Evolutionary conservation across 345 rosid genomes (phyloP), one percentile per base, ranked within the genome.

Genomic region (Lepidium didymum): DNA sequence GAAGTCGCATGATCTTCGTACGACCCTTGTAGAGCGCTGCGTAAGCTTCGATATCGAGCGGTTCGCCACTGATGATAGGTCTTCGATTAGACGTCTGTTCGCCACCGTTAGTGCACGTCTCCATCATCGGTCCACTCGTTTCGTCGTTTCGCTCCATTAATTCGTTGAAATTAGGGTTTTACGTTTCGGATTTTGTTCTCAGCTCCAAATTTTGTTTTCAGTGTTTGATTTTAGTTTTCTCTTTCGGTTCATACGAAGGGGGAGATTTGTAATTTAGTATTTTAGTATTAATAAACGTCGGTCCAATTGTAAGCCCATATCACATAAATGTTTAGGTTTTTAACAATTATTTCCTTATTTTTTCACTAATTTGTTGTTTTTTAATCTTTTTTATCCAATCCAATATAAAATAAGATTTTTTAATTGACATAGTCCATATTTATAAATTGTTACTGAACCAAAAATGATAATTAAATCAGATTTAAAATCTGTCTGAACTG

Each of bases 41-140:
- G 67, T 95, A 91, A 14, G 96, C 92, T 66, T 95, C 99, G 83
- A 95, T 70, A 64, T 95, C 99, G 41, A 95, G 86, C 53, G 79
- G 93, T 73, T 94, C 99, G 16, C 97, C 88, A 59, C 91, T 81
- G n/a, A 86, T 86, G 46, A 89, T 75, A 7, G 93, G 90, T 57
- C 85, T 82, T 57, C 51, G 81, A 25, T 78, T 86, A 37, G 73
- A 53, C 12, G 84, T 53, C 11, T 75, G 84, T 12, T 74, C 95
- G n/a, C 62, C 76, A 19, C 91, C 93, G 75, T 91, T 88, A 9
- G 85, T 76, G 73, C 82, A 85, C 80, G 87, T 83, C 79, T 84
- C 85, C 81, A 81, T 81, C 79, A 79, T 77, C 27, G 83, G 55
- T 11, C 73, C 78, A 9, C 74, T 69, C 12, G 69, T 40, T 42